A percentile compares a stretch with the other conserved stretches of the same genome.
Evolutionary conservation across 2,329 filamentous ascomycete genomes (phyloP).

Genomic region (Paraphoma chrysanthemicola): DNA sequence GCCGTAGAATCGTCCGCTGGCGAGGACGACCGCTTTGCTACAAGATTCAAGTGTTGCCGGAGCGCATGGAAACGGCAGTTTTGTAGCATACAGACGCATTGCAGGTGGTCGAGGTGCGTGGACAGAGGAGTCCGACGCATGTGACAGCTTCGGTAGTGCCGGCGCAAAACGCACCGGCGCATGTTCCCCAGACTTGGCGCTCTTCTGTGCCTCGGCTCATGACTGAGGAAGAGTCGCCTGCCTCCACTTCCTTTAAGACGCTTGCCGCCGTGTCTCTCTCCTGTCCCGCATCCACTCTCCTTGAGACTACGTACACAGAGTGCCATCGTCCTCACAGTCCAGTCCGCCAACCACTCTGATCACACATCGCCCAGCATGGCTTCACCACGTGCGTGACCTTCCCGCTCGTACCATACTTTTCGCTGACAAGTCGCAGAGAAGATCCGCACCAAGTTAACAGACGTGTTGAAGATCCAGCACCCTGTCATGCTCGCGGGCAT

Average conservation of each 20-base stretch:
- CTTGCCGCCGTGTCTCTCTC: conserved; percentile 12
- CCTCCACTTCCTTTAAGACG: conserved; percentile 31
- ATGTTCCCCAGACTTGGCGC: conserved; percentile 16
- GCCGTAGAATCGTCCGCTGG: background rate
- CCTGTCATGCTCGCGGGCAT: conserved; percentile 95
- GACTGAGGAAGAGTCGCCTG: conserved; percentile 21
- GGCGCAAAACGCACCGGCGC: conserved; percentile 14
- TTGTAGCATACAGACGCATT: conserved; percentile 6
- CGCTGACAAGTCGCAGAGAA: conserved; percentile 65
- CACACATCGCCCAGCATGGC: conserved; percentile 63
- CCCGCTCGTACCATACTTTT: conserved; percentile 15
- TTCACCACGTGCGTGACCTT: conserved; percentile 73
- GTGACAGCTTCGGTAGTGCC: conserved; percentile 18
- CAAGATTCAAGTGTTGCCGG: background rate
- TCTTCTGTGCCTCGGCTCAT: conserved; percentile 34
- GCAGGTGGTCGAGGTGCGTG: background rate
- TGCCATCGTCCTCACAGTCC: conserved; percentile 1
- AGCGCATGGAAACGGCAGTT: background rate
- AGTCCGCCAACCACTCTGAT: conserved; percentile 1
- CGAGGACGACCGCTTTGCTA: background rate
- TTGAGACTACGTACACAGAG: conserved; percentile 1
- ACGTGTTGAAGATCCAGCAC: conserved; percentile 98
- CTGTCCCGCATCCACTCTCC: conserved; percentile 5
- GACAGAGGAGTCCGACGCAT: conserved; percentile 6
- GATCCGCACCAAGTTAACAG: conserved; percentile 89